Base-by-base conservation (phyloP, 306 rosid genomes). In the Sindora glabra region DNA sequence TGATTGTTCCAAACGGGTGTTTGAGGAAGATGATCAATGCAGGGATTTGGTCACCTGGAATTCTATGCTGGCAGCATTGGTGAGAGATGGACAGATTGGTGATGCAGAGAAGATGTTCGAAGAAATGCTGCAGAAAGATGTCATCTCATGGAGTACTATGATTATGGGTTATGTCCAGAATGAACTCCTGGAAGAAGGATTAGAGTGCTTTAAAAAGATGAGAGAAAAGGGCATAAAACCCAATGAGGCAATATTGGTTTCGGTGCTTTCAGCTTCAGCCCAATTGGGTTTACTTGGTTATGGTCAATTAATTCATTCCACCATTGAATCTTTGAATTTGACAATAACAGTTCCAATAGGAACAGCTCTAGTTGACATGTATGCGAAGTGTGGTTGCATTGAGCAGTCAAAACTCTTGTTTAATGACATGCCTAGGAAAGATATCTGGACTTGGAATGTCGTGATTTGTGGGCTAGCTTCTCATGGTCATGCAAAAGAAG, bases 361-460 rank as follows among this genome's bases (percentile, higher is more conserved):
- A 17, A 81, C 97, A 5, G 80, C 87, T 2, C 47, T 89, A 21
- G 75, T 86, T 64, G 95, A 89, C 69, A 89, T 89, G 97, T 83
- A 89, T 38, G 89, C 95, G 0, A 89, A 86, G 76, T 89, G 92
- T 27, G 95, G 97, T 2, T 86, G 86, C 75, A 83, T 89, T 50
- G 86, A 83, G 11, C 48, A 48, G 59, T 60, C 95, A 16, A 83
- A 66, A 33, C 13, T n/a, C 5, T 68, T 89, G 69, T 89, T 89
- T 59, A 36, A 66, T 56, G 27, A 54, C 8, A 74, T 89, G 85
- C 68, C 59, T 19, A n/a, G 3, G 47, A 81, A 52, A 71, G 87
- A 86, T 67, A 49, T 59, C 41, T 86, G 91, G 74, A 70, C 97
- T 0, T 86, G 95, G 95, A 89, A 86, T 64, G 91, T 81, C 29